Evolutionary conservation across 805 yeast species (phyloP).

Genomic region (Candida schatavii): DNA sequence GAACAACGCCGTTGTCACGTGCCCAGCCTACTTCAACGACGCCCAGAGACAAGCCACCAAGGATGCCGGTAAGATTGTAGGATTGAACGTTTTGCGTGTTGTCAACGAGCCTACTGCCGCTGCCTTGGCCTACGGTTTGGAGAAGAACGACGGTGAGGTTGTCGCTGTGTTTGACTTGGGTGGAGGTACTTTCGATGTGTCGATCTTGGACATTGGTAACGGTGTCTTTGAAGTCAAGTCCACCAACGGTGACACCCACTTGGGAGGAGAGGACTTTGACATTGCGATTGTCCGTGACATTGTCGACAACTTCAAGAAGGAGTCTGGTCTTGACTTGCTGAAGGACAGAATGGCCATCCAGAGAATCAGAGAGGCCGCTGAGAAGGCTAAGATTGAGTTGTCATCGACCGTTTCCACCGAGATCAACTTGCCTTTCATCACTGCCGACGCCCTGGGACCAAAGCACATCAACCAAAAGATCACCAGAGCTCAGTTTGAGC

Average conservation of each 20-base stretch:
- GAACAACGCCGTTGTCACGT: slow-evolving; percentile 87
- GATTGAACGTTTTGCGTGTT: slow-evolving; percentile 84
- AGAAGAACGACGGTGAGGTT: slow-evolving; percentile 71
- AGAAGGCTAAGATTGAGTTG: slow-evolving; percentile 85
- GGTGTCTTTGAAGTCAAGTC: slow-evolving; percentile 98
- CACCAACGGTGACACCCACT: slow-evolving; percentile 93
- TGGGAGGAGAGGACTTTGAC: slow-evolving; percentile 93
- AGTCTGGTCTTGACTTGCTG: slow-evolving; percentile 62
- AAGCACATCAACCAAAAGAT: slow-evolving; percentile 72
- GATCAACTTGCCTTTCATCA: slow-evolving; percentile 80
- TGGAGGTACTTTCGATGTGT: slow-evolving; percentile 98
- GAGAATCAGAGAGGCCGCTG: slow-evolving; percentile 85
- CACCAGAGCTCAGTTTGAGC: slow-evolving; percentile 66
- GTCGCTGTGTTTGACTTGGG: slow-evolving; percentile 97
- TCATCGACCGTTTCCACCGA: slow-evolving; percentile 70
- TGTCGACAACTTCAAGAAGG: slow-evolving; percentile 74
- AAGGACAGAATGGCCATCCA: slow-evolving; percentile 76
- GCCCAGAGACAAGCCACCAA: slow-evolving; percentile 93
- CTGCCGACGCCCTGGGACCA: slow-evolving; percentile 83
- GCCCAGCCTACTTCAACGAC: slow-evolving; percentile 88
- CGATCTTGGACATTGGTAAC: slow-evolving; percentile 92
- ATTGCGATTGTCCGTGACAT: slow-evolving; percentile 83
- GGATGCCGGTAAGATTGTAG: slow-evolving; percentile 97
- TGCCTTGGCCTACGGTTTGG: slow-evolving; percentile 92
- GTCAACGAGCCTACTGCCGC: slow-evolving; percentile 93